Base-by-base conservation (phyloP, 257 asterid genomes). In the Nicotiana undulata region DNA sequence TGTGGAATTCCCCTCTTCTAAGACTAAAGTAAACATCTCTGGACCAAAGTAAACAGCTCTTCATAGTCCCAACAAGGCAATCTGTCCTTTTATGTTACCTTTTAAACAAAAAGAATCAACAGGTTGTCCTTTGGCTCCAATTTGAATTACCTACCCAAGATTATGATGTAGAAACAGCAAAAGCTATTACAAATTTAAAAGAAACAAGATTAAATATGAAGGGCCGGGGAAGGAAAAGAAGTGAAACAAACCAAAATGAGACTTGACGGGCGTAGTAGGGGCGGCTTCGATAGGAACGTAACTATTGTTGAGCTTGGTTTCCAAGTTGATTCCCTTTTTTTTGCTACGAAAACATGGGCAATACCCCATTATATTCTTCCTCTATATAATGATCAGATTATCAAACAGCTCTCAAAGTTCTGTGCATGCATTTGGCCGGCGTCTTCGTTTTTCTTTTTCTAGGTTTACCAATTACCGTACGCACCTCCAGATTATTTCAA, bases 301-400 rank as follows among this genome's bases (percentile, higher is more conserved):
- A 46, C 1, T 72, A 7, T 51, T 49, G 78, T 1, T 67, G 20
- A 37, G 52, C 76, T 72, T 24, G 9, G 24, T 72, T 46, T 82
- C 24, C 74, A 79, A 53, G 10, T 64, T 56, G 28, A 26, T 31
- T 40, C 20, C 79, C 24, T 9, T 68, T 56, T 46, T 81, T 28
- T 77, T 60, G 56, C 80, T 76, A 24, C 80, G 61, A 44, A 81
- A 81, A 68, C 82, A 84, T 59, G 77, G 79, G 59, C 84, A 76
- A 26, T 49, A 65, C 37, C 80, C 86, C 86, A 84, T 83, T 40
- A 2, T 40, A 8, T 40, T 40, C 11, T 40, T 40, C 49, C 49
- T 40, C 49, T 40, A 40, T 40, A 9, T 40, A 40, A 40, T 40
- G 49, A 40, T 40, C 49, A 40, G 6, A 51, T 51, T 51, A 51